Conservation (phyloP, 495 filamentous ascomycete species). For the Podospora pseudoanserina region DNA sequence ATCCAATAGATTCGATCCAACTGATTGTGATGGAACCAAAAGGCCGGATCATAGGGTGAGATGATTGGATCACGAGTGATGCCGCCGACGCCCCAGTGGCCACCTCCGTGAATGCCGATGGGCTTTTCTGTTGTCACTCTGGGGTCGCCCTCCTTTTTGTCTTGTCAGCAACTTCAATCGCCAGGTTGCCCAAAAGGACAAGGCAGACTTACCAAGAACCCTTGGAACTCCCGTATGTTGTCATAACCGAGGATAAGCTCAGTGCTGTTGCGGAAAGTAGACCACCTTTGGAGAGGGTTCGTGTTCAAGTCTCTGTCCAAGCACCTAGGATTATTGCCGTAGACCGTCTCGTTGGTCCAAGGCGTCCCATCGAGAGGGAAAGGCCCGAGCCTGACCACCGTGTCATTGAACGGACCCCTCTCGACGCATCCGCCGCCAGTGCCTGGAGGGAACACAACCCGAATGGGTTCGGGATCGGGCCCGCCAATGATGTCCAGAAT, state of each 20-base stretch:
- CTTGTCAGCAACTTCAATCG: neutral
- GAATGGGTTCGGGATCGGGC: neutral
- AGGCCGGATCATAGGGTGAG: constrained; percentile 62
- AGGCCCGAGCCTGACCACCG: constrained; percentile 53
- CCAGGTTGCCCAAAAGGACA: neutral
- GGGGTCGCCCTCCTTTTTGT: constrained; percentile 45
- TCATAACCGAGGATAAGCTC: constrained; percentile 41
- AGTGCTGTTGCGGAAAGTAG: constrained; percentile 41
- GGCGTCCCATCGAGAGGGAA: constrained; percentile 29
- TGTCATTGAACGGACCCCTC: constrained; percentile 55
- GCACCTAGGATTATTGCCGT: constrained; percentile 57
- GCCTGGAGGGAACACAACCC: constrained; percentile 40
- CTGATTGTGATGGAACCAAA: constrained; percentile 66
- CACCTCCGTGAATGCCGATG: constrained; percentile 52
- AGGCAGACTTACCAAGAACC: neutral
- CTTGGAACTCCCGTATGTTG: constrained; percentile 50
- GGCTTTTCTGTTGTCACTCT: constrained; percentile 30
- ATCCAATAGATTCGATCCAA: constrained; percentile 67
- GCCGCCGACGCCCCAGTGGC: constrained; percentile 49
- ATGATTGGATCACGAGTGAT: constrained; percentile 54
- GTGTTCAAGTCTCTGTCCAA: constrained; percentile 61
- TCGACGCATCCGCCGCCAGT: constrained; percentile 63
- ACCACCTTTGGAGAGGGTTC: constrained; percentile 37
- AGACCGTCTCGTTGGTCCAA: constrained; percentile 18
- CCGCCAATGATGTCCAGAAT: constrained; percentile 3